These are phyloP conservation scores for Plantago lanceolata DNA, from an alignment of 305 asterid species.

Conservation along the genomic window DNA sequence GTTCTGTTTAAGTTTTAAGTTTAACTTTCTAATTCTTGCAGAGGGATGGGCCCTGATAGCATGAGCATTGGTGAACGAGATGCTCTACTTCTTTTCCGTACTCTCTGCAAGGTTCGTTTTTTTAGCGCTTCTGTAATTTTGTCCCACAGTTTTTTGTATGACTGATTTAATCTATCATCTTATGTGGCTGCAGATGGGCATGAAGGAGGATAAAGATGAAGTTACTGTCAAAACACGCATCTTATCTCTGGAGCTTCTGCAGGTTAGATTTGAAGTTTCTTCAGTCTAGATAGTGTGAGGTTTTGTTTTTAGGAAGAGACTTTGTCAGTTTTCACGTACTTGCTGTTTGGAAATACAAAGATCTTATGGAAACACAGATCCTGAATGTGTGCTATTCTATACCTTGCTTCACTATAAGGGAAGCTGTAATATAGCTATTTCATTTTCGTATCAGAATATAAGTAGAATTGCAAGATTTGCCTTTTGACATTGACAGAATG, in stretches of 20 bases:
- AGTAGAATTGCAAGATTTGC: no score
- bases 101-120: slow-evolving; percentile 93
- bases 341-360: slow-evolving; percentile 8
- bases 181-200: slow-evolving; percentile 77
- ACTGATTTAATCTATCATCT: slow-evolving; percentile 28
- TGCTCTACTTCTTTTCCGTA: slow-evolving; percentile 92
- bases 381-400: slow-evolving; percentile 8
- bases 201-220: slow-evolving; percentile 97
- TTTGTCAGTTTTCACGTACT: slow-evolving; percentile 18
- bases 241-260: slow-evolving; percentile 94
- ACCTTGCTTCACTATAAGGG: slow-evolving; percentile 3
- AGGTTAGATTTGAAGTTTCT: slow-evolving; percentile 49
- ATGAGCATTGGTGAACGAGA: slow-evolving; percentile 80
- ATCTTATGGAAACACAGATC: slow-evolving; percentile 15
- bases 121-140: slow-evolving; percentile 19
- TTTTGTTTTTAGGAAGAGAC: slow-evolving; percentile 20
- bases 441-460: background rate
- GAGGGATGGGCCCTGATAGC: slow-evolving; percentile 75
- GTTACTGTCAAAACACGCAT: slow-evolving; percentile 85
- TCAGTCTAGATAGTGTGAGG: slow-evolving; percentile 22
- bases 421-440: background rate
- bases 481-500: no score
- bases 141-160: slow-evolving; percentile 14
- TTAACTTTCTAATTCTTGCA: slow-evolving; percentile 34
- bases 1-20: slow-evolving; percentile 29